Percentiles rank a stretch among this genome's conserved stretches.
Conservation (phyloP, 768 basidiomycete species). For the Boletus edulis region DNA sequence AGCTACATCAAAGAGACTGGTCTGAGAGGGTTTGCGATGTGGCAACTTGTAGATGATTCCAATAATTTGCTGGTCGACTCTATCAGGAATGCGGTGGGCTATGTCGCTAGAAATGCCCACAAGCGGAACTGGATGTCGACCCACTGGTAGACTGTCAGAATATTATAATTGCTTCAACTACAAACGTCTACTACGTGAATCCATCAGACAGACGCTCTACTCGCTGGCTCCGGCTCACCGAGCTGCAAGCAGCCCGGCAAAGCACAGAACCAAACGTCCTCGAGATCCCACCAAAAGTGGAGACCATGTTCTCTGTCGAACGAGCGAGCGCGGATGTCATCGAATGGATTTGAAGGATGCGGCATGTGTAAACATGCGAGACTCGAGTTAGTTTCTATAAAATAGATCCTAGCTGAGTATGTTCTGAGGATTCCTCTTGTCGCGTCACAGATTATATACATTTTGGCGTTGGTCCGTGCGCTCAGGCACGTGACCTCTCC, state of each 20-base stretch:
- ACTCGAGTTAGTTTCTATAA: constrained; percentile 77
- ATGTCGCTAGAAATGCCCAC: neutral
- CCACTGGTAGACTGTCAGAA: too few relatives aligned
- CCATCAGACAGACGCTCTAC: constrained; percentile 66
- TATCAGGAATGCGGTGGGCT: neutral
- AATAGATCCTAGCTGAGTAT: constrained; percentile 83
- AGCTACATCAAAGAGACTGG: constrained; percentile 49
- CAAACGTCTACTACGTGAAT: too few relatives aligned
- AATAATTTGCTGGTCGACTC: constrained; percentile 50
- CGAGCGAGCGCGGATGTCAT: constrained; percentile 65
- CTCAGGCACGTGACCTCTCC: constrained; percentile 22
- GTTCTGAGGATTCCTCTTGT: constrained; percentile 47
- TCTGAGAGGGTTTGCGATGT: constrained; percentile 65
- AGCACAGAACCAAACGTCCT: constrained; percentile 57
- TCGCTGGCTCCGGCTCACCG: constrained; percentile 41
- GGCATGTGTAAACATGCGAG: constrained; percentile 80
- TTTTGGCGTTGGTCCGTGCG: constrained; percentile 35
- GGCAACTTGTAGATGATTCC: constrained; percentile 68
- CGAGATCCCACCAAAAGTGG: constrained; percentile 40
- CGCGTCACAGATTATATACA: constrained; percentile 31
- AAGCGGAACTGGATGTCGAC: neutral
- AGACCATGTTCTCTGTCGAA: constrained; percentile 64
- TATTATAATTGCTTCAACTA: too few relatives aligned
- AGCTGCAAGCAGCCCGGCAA: constrained; percentile 28
- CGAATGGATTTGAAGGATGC: constrained; percentile 41